Conservation (phyloP, 768 basidiomycete species). For the Macrolepiota albuminosa region DNA sequence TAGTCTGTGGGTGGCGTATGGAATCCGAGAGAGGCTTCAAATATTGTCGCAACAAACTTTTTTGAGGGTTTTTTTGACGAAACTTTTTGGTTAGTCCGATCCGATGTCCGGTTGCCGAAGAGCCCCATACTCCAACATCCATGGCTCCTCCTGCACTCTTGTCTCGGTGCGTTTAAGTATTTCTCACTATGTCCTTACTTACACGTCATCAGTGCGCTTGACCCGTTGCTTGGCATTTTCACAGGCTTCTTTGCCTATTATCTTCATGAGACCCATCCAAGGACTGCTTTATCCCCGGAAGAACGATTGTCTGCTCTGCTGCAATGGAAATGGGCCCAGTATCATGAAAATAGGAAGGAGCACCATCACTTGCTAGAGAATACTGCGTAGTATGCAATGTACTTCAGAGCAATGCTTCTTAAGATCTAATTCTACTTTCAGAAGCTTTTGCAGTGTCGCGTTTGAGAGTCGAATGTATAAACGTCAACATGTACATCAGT, state of each 20-base stretch:
- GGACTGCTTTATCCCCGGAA: slow-evolving; percentile 55
- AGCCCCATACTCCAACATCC: slow-evolving; percentile 1
- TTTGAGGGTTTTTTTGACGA: not conserved
- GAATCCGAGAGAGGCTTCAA: not conserved
- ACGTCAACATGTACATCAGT: not conserved
- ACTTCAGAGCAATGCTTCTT: not conserved
- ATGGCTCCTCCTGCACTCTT: slow-evolving; percentile 48
- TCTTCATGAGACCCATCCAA: slow-evolving; percentile 76
- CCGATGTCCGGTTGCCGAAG: slow-evolving; percentile 12
- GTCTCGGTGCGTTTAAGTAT: slow-evolving; percentile 37
- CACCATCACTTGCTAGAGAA: slow-evolving; percentile 42
- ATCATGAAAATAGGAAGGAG: slow-evolving; percentile 25
- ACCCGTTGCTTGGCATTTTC: slow-evolving; percentile 71
- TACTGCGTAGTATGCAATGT: not conserved
- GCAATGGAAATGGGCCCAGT: slow-evolving; percentile 63
- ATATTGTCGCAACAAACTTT: not conserved
- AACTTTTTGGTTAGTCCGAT: slow-evolving; percentile 8
- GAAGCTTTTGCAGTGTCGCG: not conserved
- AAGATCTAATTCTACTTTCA: not conserved
- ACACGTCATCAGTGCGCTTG: slow-evolving; percentile 44
- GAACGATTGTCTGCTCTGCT: slow-evolving; percentile 51
- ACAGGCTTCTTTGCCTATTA: slow-evolving; percentile 78
- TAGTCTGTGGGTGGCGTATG: not conserved
- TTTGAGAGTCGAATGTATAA: not conserved
- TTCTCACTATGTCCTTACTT: not conserved